Base-by-base conservation (phyloP, 2,329 filamentous ascomycete species). In the Cladophialophora immunda region DNA sequence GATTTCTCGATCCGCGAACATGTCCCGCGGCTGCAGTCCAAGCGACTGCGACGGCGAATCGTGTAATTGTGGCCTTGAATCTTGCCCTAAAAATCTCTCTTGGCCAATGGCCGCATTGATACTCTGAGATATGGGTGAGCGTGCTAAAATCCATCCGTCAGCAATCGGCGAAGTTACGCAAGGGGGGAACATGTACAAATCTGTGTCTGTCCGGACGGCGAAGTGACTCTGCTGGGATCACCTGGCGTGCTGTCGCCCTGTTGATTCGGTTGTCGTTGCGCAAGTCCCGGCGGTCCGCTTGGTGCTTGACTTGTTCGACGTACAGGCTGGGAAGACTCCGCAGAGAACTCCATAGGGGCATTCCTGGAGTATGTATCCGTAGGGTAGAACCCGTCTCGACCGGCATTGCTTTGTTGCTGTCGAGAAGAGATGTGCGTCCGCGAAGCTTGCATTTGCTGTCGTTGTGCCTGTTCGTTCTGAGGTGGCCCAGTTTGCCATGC, bases 41-140 rank as follows among this genome's bases (percentile, higher is more conserved):
- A 66, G 4, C 41, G 67, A 67, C 74, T 76, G 68, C 73, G 77
- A 65, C 61, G 73, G 59, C 27, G 74, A 71, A 66, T 80, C 77
- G 66, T 79, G 76, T 19, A 77, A 73, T 45, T 71, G 72, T n/a
- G 70, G 55, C 54, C 66, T 59, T 64, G 73, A 74, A 64, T 79
- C 65, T 50, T 68, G 68, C 3, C 63, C 53, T 7, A 70, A 29
- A 22, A 68, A 78, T 58, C 71, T 66, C 56, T 82, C 81, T 68
- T 80, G 80, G 36, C 77, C 77, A 58, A 78, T 71, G 47, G 79
- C 70, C 15, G 81, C 80, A 74, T 82, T 83, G 29, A 79, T 73
- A 45, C 74, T 75, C 73, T 81, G 81, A 36, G 76, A 77, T 47
- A 79, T 78, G 5, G 81, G 80, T 60, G 81, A 82, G 62, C 81